Evolutionary conservation across 352 stramenopile genomes (phyloP).

Genomic region (Phytophthora tubulina): DNA sequence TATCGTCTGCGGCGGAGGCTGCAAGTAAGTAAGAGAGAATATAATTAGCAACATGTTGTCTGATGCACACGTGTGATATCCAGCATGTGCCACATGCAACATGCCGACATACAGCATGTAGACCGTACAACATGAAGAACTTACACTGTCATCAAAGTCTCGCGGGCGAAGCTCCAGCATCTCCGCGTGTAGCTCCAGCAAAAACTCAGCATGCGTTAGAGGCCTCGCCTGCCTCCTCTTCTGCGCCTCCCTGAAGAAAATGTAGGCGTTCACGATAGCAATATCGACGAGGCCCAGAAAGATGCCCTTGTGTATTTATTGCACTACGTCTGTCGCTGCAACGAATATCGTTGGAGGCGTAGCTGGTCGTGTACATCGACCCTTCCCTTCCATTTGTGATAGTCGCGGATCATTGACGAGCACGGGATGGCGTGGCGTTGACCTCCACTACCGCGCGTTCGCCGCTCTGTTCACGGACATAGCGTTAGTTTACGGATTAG

Average conservation of each 20-base stretch:
- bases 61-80: background rate
- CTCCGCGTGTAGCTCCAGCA: constrained; percentile 14
- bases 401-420: constrained; percentile 1
- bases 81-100: background rate
- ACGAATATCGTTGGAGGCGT: constrained; percentile 17
- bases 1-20: no score
- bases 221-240: background rate
- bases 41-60: no score
- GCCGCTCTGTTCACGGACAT: background rate
- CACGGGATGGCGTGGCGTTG: background rate
- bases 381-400: constrained; percentile 5
- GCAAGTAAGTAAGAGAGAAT: no score
- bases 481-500: background rate
- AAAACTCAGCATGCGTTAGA: constrained; percentile 12
- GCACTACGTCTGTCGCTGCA: constrained; percentile 19
- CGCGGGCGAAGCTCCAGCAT: background rate
- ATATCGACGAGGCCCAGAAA: constrained; percentile 30
- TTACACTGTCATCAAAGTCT: background rate
- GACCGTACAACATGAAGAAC: background rate
- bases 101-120: constrained; percentile 1
- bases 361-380: constrained; percentile 26
- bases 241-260: constrained; percentile 19
- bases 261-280: constrained; percentile 27
- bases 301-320: constrained; percentile 32
- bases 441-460: background rate